Evolutionary conservation across 257 asterid genomes (phyloP).

Genomic region (Mitragyna speciosa): DNA sequence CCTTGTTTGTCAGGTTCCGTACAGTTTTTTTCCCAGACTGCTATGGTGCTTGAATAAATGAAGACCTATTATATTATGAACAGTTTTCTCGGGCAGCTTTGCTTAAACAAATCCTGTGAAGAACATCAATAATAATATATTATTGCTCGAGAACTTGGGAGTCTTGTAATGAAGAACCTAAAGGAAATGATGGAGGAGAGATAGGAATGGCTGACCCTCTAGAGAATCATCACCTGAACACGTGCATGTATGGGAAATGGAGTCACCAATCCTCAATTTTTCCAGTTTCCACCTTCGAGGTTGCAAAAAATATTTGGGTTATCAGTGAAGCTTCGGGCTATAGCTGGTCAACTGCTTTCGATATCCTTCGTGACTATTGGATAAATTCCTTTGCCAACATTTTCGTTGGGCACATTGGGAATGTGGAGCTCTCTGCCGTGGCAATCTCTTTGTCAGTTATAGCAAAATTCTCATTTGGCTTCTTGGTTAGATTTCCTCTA

Average conservation of each 20-base stretch:
- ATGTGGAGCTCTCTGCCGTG: slow-evolving; percentile 87
- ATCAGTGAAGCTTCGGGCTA: slow-evolving; percentile 69
- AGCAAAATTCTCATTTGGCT: slow-evolving; percentile 84
- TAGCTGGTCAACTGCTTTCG: slow-evolving; percentile 89
- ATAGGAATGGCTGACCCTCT: slow-evolving; percentile 64
- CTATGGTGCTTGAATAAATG: not conserved
- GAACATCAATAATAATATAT: not conserved
- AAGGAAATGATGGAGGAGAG: slow-evolving; percentile 49
- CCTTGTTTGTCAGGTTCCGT: not conserved
- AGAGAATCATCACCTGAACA: slow-evolving; percentile 18
- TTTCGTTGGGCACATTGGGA: slow-evolving; percentile 88
- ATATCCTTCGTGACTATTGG: slow-evolving; percentile 87
- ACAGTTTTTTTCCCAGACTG: not conserved
- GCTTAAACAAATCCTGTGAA: not conserved
- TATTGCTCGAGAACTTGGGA: not conserved
- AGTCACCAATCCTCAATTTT: slow-evolving; percentile 27
- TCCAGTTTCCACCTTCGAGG: slow-evolving; percentile 28
- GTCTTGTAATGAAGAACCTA: slow-evolving; percentile 42
- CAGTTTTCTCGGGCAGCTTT: not conserved
- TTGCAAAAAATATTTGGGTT: slow-evolving; percentile 35
- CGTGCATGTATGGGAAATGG: slow-evolving; percentile 50
- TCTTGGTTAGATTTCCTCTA: slow-evolving; percentile 64
- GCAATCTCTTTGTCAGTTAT: slow-evolving; percentile 87
- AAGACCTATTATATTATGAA: not conserved
- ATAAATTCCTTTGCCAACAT: slow-evolving; percentile 82